Percentiles rank a stretch among this genome's conserved stretches.
Evolutionary conservation across 1,139 yeast genomes (phyloP).

Genomic region (Saccharomycopsis hybrid): DNA sequence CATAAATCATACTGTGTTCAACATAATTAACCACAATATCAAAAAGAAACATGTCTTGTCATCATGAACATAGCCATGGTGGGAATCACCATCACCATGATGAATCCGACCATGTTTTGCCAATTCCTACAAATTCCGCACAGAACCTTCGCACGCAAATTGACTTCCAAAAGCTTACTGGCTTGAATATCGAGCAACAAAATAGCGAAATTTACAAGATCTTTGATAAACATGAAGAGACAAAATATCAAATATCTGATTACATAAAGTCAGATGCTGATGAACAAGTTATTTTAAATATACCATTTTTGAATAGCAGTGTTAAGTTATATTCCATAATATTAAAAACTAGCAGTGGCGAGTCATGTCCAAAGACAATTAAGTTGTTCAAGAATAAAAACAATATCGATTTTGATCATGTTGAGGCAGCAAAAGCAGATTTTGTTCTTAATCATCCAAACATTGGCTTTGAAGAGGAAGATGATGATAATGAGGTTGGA

Average conservation of each 20-base stretch:
- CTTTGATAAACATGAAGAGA: slow-evolving; percentile 41
- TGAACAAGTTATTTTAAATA: slow-evolving; percentile 64
- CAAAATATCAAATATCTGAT: slow-evolving; percentile 39
- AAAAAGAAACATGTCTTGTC: slow-evolving; percentile 28
- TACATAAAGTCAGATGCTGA: slow-evolving; percentile 73
- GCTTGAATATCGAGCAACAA: slow-evolving; percentile 55
- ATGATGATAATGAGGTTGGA: slow-evolving; percentile 24
- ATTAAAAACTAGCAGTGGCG: slow-evolving; percentile 57
- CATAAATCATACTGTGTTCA: too few relatives aligned
- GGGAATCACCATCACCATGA: slow-evolving; percentile 31
- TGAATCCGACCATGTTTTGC: slow-evolving; percentile 43
- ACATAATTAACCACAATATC: too few relatives aligned
- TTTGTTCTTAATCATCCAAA: slow-evolving; percentile 59
- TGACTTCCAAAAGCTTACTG: slow-evolving; percentile 54
- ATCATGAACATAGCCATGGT: slow-evolving; percentile 32
- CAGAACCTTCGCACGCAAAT: slow-evolving; percentile 64
- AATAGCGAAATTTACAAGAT: slow-evolving; percentile 45
- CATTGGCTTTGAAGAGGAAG: slow-evolving; percentile 35
- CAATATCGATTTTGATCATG: slow-evolving; percentile 65
- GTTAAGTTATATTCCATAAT: slow-evolving; percentile 72
- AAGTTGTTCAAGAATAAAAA: slow-evolving; percentile 68
- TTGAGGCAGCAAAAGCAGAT: slow-evolving; percentile 44
- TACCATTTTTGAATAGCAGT: slow-evolving; percentile 67
- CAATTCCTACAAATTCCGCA: slow-evolving; percentile 63
- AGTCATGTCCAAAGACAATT: slow-evolving; percentile 61